These are phyloP conservation scores for Erysimum pusillum DNA, from an alignment of 441 rosid species.

Conservation along the genomic window DNA sequence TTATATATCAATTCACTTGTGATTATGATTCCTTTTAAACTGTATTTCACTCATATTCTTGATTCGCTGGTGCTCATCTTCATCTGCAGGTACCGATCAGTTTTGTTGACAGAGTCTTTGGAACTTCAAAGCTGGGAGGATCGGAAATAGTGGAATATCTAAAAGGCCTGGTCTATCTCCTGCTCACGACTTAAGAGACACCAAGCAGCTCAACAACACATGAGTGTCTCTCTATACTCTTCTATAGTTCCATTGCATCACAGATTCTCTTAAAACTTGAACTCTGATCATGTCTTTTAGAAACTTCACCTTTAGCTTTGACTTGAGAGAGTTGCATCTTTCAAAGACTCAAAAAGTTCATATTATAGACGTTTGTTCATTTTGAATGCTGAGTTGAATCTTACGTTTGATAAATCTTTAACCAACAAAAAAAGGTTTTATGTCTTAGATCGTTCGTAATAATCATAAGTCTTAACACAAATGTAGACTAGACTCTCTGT, in stretches of 20 bases:
- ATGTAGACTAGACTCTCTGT: no score
- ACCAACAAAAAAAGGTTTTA: neutral
- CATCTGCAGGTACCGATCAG: conserved; percentile 89
- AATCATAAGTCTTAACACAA: no score
- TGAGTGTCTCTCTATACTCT: conserved; percentile 1
- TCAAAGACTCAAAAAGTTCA: conserved; percentile 19
- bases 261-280: conserved; percentile 25
- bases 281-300: conserved; percentile 28
- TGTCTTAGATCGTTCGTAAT: neutral
- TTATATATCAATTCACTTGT: neutral
- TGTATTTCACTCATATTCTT: neutral
- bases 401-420: neutral
- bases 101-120: conserved; percentile 92
- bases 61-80: conserved; percentile 18
- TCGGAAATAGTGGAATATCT: conserved; percentile 95
- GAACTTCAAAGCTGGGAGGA: conserved; percentile 98
- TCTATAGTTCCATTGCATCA: neutral
- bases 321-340: conserved; percentile 17
- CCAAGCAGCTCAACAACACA: conserved; percentile 18
- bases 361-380: neutral
- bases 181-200: conserved; percentile 70
- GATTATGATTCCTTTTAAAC: conserved; percentile 5
- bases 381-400: neutral
- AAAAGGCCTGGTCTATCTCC: conserved; percentile 87
- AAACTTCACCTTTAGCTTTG: conserved; percentile 32